Evolutionary conservation across 192 early-diverging fungal species (phyloP).

Genomic region (Linnemannia zychae): DNA sequence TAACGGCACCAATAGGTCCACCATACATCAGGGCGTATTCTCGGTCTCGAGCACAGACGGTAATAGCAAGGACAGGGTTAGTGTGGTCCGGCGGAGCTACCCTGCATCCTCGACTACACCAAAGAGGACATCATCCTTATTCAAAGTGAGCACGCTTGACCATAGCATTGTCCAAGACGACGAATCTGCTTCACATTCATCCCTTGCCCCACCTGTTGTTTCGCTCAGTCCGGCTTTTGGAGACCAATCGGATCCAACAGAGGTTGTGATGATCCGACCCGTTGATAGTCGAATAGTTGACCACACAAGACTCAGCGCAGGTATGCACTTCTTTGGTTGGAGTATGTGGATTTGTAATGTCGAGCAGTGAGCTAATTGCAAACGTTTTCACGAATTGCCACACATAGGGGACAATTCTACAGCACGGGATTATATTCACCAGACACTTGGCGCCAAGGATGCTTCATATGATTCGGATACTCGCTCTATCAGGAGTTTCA

Average conservation of each 20-base stretch:
- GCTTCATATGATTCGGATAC: slow-evolving; percentile 60
- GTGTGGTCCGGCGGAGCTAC: slow-evolving; percentile 6
- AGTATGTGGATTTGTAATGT: not conserved
- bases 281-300: slow-evolving; percentile 16
- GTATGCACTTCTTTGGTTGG: not conserved
- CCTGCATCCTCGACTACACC: slow-evolving; percentile 11
- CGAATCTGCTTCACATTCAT: slow-evolving; percentile 32
- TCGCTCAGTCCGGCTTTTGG: slow-evolving; percentile 50
- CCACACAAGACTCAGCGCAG: slow-evolving; percentile 29
- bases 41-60: not conserved
- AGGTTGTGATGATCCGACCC: not conserved
- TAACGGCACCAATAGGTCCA: not conserved
- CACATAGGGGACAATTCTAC: slow-evolving; percentile 30
- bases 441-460: slow-evolving; percentile 33
- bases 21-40: not conserved
- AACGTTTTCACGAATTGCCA: not conserved
- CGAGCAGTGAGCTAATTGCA: not conserved
- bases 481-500: slow-evolving; percentile 57
- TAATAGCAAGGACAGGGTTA: slow-evolving; percentile 16
- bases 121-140: slow-evolving; percentile 45
- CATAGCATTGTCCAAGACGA: slow-evolving; percentile 45
- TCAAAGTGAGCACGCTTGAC: slow-evolving; percentile 51
- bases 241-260: slow-evolving; percentile 12
- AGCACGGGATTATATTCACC: slow-evolving; percentile 41
- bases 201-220: slow-evolving; percentile 43